phyloP scores from a whole-genome alignment of 2,329 filamentous ascomycete species.

The Dactylellina drechsleri region DNA sequence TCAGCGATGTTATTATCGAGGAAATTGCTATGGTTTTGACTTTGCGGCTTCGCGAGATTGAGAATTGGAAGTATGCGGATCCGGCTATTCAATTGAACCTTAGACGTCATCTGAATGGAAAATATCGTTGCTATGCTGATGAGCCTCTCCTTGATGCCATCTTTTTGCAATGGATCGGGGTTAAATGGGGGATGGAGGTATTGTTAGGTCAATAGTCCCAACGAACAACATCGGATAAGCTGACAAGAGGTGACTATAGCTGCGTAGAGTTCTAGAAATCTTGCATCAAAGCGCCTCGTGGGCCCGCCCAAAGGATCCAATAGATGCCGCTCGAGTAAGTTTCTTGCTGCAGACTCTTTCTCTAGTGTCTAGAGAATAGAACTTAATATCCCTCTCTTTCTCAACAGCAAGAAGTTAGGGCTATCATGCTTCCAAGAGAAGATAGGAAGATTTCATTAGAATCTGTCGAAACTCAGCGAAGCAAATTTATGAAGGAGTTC shows the following conservation, averaged over 20 bases:
- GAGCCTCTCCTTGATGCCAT: constrained; percentile 70
- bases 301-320: constrained; percentile 27
- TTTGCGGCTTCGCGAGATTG: constrained; percentile 59
- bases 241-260: constrained; percentile 6
- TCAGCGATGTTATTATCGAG: constrained; percentile 36
- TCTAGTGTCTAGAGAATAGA: not conserved
- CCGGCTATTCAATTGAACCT: constrained; percentile 65
- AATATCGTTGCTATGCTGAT: constrained; percentile 71
- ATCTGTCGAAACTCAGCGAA: constrained; percentile 15
- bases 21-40: constrained; percentile 52
- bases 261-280: constrained; percentile 34
- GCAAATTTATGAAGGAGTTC: constrained; percentile 51
- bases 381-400: not conserved
- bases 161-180: constrained; percentile 68
- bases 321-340: constrained; percentile 42
- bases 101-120: constrained; percentile 68
- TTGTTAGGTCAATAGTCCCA: not conserved
- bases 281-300: constrained; percentile 30
- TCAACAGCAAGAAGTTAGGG: constrained; percentile 44
- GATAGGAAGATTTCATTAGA: not conserved
- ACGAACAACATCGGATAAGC: not conserved
- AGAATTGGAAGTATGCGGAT: constrained; percentile 66
- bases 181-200: constrained; percentile 66
- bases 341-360: not conserved
- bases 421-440: constrained; percentile 23